Conservation (phyloP, 2,329 filamentous ascomycete genomes). For the Lachnellula hyalina region DNA sequence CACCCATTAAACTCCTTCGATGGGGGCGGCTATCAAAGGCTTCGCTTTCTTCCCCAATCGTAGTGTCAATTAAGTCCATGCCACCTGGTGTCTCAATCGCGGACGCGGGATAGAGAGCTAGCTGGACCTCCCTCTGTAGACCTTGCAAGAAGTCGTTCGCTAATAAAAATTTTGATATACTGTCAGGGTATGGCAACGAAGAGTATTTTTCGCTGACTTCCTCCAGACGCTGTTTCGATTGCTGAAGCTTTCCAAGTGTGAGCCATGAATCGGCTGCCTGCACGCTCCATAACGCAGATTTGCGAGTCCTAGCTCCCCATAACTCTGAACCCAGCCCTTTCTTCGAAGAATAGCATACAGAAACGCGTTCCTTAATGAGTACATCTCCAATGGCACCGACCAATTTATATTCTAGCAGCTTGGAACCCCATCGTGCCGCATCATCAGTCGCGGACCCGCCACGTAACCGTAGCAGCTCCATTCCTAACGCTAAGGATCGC, state of each 20-base stretch:
- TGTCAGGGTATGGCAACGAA: conserved; percentile 44
- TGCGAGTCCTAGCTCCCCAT: conserved; percentile 70
- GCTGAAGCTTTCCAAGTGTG: conserved; percentile 66
- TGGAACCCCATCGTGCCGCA: conserved; percentile 77
- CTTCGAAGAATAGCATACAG: conserved; percentile 75
- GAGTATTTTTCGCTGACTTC: conserved; percentile 57
- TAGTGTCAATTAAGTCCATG: conserved; percentile 30
- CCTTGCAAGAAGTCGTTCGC: conserved; percentile 49
- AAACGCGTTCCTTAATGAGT: conserved; percentile 79
- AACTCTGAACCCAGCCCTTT: conserved; percentile 58
- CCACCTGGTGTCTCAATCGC: conserved; percentile 22
- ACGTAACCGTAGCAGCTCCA: conserved; percentile 78
- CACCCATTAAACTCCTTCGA: conserved; percentile 50
- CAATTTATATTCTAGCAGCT: conserved; percentile 73
- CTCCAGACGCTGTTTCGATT: conserved; percentile 73
- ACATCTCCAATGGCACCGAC: conserved; percentile 72
- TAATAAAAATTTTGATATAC: conserved; percentile 44
- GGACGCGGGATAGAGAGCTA: conserved; percentile 29
- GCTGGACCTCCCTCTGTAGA: conserved; percentile 38
- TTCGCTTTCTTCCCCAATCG: conserved; percentile 48
- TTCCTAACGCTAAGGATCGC: conserved; percentile 67
- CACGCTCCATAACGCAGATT: conserved; percentile 85
- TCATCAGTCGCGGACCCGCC: conserved; percentile 79
- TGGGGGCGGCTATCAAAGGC: conserved; percentile 48
- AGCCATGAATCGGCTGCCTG: conserved; percentile 83